Evolutionary conservation across 2,329 filamentous ascomycete species (phyloP), one percentile per base, ranked within the genome.

Genomic region (Epicoccum sorghinum): DNA sequence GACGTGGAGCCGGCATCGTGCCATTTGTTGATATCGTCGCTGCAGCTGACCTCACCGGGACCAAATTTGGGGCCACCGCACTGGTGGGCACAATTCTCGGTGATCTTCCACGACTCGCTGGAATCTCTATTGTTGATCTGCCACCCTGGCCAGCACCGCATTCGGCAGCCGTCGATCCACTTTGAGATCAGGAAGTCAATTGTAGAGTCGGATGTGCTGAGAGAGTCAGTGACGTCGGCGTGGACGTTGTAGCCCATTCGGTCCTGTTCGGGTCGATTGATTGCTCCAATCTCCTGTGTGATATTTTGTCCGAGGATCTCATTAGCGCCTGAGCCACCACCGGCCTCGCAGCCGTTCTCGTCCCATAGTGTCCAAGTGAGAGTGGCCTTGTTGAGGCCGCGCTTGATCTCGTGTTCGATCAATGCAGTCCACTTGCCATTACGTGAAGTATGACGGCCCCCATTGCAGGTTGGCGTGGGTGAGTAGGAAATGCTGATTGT

Each of bases 361-460:
- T 60, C 53, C 40, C 48, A 54, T 8, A 60, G 22, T 9, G 25
- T 41, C 54, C 54, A 60, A 4, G n/a, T 40, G 7, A 60, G 12
- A 7, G 29, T 27, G 2, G 44, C 37, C 9, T 49, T 29, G 9
- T 32, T 10, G 7, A 33, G 37, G 1, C 8, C 6, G 3, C 38
- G 24, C 14, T 46, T 47, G 10, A 43, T 38, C n/a, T 50, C 41
- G 8, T 55, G 55, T 18, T 57, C 50, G 3, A 55, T 7, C 2
- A 47, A 33, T 2, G 40, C 38, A 2, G 40, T 49, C 53, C 53
- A 59, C 24, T 48, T 46, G 36, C 39, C 36, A 7, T 41, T 7
- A 4, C 39, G 48, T 10, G 39, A 30, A 8, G 45, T 39, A 0
- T 7, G 30, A 2, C 40, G 41, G 27, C 47, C 53, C 6, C 24